A percentile compares a stretch with the other conserved stretches of the same genome.
Evolutionary conservation across 2,329 filamentous ascomycete species (phyloP).

Genomic region (Venturia asperata): DNA sequence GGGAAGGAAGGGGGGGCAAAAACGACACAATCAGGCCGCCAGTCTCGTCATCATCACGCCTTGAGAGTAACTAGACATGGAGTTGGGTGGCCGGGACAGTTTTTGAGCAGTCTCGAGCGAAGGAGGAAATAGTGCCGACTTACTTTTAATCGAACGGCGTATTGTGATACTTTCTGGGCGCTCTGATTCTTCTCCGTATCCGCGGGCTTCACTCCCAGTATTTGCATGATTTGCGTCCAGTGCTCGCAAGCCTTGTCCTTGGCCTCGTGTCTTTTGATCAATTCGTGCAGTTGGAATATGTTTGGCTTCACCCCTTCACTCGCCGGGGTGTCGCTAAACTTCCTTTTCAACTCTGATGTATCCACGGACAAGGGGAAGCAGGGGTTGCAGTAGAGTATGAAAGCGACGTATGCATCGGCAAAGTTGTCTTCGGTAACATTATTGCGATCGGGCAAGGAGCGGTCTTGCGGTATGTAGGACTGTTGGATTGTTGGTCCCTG

Average conservation of each 20-base stretch:
- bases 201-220: conserved; percentile 81
- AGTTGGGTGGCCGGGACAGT: background rate
- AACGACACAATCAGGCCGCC: too few relatives aligned
- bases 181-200: conserved; percentile 77
- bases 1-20: too few relatives aligned
- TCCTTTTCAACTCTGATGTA: conserved; percentile 62
- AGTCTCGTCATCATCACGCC: too few relatives aligned
- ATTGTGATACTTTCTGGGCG: conserved; percentile 89
- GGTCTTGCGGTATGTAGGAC: conserved; percentile 39
- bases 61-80: background rate
- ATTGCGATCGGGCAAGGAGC: conserved; percentile 56
- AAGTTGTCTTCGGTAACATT: conserved; percentile 64
- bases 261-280: conserved; percentile 69
- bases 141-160: conserved; percentile 86
- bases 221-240: conserved; percentile 26
- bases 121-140: conserved; percentile 22
- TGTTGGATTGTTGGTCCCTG: conserved; percentile 27
- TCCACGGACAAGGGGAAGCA: conserved; percentile 64
- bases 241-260: conserved; percentile 55
- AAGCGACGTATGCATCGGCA: conserved; percentile 73
- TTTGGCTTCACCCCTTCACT: conserved; percentile 84
- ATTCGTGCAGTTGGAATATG: conserved; percentile 66
- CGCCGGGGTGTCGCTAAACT: conserved; percentile 72
- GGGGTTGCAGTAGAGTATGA: conserved; percentile 89
- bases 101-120: background rate